Evolutionary conservation across 2,329 filamentous ascomycete species (phyloP).

Genomic region (Talaromyces sp.): DNA sequence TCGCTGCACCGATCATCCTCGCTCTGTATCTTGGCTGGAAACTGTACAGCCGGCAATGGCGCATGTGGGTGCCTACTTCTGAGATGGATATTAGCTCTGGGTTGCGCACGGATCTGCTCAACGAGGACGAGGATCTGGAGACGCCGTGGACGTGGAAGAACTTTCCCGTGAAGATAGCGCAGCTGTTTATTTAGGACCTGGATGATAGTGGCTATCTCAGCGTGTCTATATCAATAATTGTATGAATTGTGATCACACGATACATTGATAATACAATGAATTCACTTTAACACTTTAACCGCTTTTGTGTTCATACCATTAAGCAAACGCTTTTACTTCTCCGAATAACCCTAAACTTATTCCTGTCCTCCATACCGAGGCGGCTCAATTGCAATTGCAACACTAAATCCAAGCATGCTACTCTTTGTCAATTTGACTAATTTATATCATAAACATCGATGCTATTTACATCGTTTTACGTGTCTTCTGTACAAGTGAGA

Average conservation of each 20-base stretch:
- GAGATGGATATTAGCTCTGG: conserved; percentile 17
- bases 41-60: conserved; percentile 18
- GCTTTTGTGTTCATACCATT: too few relatives aligned
- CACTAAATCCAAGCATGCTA: too few relatives aligned
- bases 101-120: conserved; percentile 17
- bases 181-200: conserved; percentile 5
- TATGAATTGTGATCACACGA: neutral
- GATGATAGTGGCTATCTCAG: neutral
- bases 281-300: neutral
- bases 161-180: conserved; percentile 15
- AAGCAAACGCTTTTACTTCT: too few relatives aligned
- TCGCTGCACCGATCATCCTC: conserved; percentile 42
- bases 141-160: conserved; percentile 18
- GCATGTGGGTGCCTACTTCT: conserved; percentile 10
- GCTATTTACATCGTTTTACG: too few relatives aligned
- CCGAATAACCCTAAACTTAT: neutral
- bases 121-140: conserved; percentile 16
- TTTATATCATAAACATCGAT: too few relatives aligned
- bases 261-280: neutral
- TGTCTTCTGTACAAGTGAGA: too few relatives aligned
- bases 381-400: too few relatives aligned
- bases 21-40: conserved; percentile 38
- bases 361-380: too few relatives aligned
- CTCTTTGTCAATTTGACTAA: too few relatives aligned
- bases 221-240: neutral